Evolutionary conservation across 78 protist genomes (phyloP).

Genomic region (Capsaspora owczarzaki): DNA sequence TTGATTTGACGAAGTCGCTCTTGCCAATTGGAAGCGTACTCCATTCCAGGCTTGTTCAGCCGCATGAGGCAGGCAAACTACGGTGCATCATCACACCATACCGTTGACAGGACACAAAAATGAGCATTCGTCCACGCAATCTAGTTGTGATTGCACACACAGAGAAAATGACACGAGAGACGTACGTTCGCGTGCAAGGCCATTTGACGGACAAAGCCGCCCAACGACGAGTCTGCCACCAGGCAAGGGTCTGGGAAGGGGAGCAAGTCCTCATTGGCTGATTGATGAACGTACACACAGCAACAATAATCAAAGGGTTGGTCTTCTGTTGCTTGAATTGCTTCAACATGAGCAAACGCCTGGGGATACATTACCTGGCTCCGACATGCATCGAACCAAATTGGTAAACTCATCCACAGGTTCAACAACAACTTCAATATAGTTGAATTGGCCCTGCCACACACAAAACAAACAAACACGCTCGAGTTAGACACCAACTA

Average conservation of each 20-base stretch:
- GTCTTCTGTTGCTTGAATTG: too few species aligned
- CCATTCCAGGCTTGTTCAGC: too few species aligned
- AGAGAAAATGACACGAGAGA: not conserved
- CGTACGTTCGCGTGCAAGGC: not conserved
- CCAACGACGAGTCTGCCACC: not conserved
- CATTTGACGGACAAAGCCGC: not conserved
- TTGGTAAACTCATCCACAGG: not conserved
- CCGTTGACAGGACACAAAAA: too few species aligned
- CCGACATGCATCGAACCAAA: too few species aligned
- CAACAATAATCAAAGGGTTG: too few species aligned
- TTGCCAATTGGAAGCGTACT: not conserved
- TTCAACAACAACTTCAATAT: not conserved
- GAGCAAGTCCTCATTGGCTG: not conserved
- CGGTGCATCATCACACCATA: too few species aligned
- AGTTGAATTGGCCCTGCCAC: conserved; percentile 7
- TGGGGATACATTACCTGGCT: too few species aligned
- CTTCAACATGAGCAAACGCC: too few species aligned
- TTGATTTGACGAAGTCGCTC: not conserved
- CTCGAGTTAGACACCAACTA: not conserved
- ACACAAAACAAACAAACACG: not conserved
- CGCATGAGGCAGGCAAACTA: too few species aligned
- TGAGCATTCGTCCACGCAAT: too few species aligned
- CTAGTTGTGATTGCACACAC: too few species aligned
- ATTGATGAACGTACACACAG: too few species aligned
- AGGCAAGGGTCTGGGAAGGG: not conserved